Conservation (phyloP, 1,284 basidiomycete genomes). For the Ustilago xerochloae region DNA sequence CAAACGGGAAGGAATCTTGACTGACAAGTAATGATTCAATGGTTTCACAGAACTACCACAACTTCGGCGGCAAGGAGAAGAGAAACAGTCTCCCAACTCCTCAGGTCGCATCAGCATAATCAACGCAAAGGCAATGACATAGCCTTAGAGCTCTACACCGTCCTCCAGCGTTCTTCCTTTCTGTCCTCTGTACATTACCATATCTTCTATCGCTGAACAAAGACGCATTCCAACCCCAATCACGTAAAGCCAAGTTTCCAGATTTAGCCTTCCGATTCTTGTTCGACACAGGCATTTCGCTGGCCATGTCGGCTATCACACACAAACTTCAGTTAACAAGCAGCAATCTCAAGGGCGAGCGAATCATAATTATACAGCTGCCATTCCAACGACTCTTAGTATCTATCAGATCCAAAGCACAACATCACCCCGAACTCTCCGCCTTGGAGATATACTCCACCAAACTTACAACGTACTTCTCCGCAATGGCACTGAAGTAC, state of each 20-base stretch:
- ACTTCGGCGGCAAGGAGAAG: constrained; percentile 58
- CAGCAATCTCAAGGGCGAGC: too few species aligned
- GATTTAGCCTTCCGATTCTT: too few species aligned
- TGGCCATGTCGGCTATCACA: neutral
- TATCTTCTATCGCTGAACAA: neutral
- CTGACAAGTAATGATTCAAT: neutral
- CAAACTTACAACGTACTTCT: constrained; percentile 72
- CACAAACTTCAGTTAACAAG: too few species aligned
- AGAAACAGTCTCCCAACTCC: constrained; percentile 12
- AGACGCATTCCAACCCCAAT: neutral
- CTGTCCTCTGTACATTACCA: neutral
- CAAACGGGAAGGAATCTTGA: neutral
- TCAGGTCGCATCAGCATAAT: constrained; percentile 42
- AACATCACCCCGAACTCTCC: constrained; percentile 10
- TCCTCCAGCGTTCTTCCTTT: neutral
- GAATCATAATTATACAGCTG: too few species aligned
- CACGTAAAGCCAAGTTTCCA: neutral
- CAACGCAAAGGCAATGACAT: too few species aligned
- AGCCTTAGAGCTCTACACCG: neutral
- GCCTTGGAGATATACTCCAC: constrained; percentile 54
- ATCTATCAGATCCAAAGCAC: neutral
- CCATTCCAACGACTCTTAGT: too few species aligned
- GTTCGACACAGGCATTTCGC: too few species aligned
- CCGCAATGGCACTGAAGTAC: constrained; percentile 90
- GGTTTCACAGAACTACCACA: constrained; percentile 54